Conservation (phyloP, 768 basidiomycete genomes). For the Crepidotus variabilis region DNA sequence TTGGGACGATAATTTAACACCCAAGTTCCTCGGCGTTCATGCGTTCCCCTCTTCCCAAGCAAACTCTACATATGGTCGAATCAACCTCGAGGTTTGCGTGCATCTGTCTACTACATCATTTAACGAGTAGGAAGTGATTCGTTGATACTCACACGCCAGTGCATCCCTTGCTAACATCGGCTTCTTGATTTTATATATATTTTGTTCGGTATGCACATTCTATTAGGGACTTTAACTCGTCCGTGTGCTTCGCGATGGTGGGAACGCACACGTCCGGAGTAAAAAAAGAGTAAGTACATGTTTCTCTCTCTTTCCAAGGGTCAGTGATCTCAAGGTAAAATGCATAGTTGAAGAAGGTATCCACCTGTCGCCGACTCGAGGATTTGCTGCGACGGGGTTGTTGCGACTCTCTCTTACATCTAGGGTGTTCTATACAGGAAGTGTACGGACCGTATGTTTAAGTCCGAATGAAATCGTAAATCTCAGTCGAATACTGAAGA, state of each 20-base stretch:
- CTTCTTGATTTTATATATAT: neutral
- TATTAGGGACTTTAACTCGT: neutral
- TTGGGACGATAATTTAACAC: neutral
- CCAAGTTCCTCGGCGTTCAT: neutral
- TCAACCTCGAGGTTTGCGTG: neutral
- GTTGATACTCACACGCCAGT: neutral
- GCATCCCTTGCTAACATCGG: neutral
- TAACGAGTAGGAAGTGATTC: neutral
- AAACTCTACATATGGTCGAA: neutral
- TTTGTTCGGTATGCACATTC: neutral
- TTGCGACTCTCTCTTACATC: neutral
- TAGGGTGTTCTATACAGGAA: neutral
- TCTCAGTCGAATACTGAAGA: neutral
- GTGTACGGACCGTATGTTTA: neutral
- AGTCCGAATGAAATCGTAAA: neutral
- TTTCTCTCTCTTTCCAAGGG: neutral
- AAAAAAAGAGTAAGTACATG: neutral
- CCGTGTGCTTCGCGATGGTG: neutral
- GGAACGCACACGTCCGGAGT: neutral
- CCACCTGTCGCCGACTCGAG: neutral
- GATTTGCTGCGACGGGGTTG: neutral
- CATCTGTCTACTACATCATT: neutral
- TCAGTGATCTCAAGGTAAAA: neutral
- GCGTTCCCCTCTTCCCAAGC: neutral
- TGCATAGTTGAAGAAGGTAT: neutral